Evolutionary conservation across 2,329 filamentous ascomycete species (phyloP), one percentile per base, ranked within the genome.

Genomic region (Fusarium sambucinum): DNA sequence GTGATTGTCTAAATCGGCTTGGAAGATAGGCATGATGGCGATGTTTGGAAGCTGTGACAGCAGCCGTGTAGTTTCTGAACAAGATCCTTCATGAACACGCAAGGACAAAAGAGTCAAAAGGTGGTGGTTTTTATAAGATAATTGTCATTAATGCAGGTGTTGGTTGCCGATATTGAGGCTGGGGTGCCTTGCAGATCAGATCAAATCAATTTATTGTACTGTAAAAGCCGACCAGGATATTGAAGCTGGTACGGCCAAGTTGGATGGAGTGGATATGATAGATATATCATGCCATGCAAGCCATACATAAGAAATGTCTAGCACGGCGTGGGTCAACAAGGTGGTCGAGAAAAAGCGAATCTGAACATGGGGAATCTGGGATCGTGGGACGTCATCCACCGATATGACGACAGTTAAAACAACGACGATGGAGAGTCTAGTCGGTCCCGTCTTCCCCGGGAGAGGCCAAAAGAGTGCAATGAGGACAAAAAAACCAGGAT

Each of bases 11-110:
- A 84, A 73, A 70, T 86, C 82, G 74, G 84, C 81, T 70, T 86
- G 84, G 72, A 86, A 88, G 75, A 87, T 87, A 68, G 87, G 87
- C 87, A 89, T 89, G 63, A 64, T 71, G 63, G 51, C 48, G 55
- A 53, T 57, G 47, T 66, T 66, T 57, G 64, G 62, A 50, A 57
- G 73, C 66, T 69, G 72, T 75, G 75, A 76, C 76, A 77, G 76
- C 79, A 79, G 75, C 77, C 66, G 64, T 63, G 40, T 66, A 68
- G 62, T 48, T 48, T 46, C 21, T 57, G 61, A 50, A 45, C 46
- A 42, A 35, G 37, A 45, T 55, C 50, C 59, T 52, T 72, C 72
- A 74, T 74, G 63, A 70, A 73, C 68, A 29, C 50, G n/a, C 45
- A 19, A 58, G 47, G 55, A n/a, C 32, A 25, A 53, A 35, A 32